Conservation (phyloP, 495 filamentous ascomycete genomes). For the Podospora pseudocomata region DNA sequence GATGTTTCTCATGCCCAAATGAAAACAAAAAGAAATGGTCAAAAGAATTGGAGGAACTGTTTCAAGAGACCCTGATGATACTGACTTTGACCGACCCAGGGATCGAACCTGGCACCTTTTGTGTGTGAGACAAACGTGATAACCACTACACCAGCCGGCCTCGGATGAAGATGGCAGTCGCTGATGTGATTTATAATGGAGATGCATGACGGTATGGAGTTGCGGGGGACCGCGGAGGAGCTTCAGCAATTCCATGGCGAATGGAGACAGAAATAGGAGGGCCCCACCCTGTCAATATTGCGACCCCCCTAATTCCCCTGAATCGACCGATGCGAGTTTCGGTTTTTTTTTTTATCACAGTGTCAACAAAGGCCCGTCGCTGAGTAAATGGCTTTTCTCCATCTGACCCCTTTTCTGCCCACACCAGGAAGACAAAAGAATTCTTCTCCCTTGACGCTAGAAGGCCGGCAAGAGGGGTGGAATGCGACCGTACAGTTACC, state of each 20-base stretch:
- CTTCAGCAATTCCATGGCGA: neutral
- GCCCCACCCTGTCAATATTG: neutral
- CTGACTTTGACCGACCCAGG: constrained; percentile 21
- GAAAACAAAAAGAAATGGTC: neutral
- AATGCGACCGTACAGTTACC: neutral
- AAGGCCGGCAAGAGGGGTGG: neutral
- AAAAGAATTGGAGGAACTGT: neutral
- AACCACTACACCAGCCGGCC: constrained; percentile 27
- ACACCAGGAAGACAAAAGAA: neutral
- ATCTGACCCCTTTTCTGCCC: neutral
- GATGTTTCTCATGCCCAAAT: neutral
- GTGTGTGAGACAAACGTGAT: constrained; percentile 30
- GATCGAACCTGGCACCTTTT: constrained; percentile 29
- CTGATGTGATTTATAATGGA: neutral
- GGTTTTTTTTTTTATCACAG: neutral
- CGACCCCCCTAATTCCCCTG: neutral
- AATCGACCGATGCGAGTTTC: neutral
- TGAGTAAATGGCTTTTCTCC: neutral
- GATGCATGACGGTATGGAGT: neutral
- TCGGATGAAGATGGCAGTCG: neutral
- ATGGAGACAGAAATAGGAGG: neutral
- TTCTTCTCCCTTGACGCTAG: neutral
- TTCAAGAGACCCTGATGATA: neutral
- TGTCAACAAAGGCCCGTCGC: neutral
- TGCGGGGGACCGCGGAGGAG: neutral